Evolutionary conservation across 306 rosid genomes (phyloP), one percentile per base, ranked within the genome.

Genomic region (Senna tora): DNA sequence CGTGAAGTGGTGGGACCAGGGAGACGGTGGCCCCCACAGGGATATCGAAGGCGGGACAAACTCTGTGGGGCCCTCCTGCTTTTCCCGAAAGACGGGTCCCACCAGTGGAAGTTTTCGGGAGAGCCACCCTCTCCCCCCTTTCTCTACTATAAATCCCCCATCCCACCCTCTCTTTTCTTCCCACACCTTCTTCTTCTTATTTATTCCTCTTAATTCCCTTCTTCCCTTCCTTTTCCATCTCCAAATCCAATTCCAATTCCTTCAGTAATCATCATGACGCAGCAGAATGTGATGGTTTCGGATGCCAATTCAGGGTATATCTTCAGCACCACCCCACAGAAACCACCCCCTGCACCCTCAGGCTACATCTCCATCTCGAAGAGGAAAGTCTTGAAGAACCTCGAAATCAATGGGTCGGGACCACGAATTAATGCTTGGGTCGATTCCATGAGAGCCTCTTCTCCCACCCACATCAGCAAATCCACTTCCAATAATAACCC

Each of bases 391-490:
- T 47, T 87, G 38, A 86, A 78, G 82, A 89, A 87, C 80, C 85
- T 88, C 4, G 97, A 90, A 45, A 87, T 82, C 80, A 87, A 90
- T 73, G 98, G 87, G n/a, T n/a, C n/a, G 1, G 89, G 80, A n/a
- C 85, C 76, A 13, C 83, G 87, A 85, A 84, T 86, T 67, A 90
- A 80, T 82, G 64, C 94, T 0, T 89, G 93, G 91, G 76, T 93
- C 52, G 98, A 93, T 79, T 87, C 98, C 45, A 89, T 93, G 96
- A 88, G 90, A 74, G 89, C 97, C 22, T 93, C 98, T 28, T 93
- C 98, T 43, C 98, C 98, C 0, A 84, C 94, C 36, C 90, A 84
- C 59, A 17, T 50, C 30, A 25, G 3, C 63, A 87, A 87, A 75
- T 80, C 96, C 33, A 41, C 89, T 5, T n/a, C n/a, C n/a, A n/a